Evolutionary conservation across 2,329 filamentous ascomycete genomes (phyloP), one percentile per base, ranked within the genome.

Genomic region (Sporothrix dimorphospora): DNA sequence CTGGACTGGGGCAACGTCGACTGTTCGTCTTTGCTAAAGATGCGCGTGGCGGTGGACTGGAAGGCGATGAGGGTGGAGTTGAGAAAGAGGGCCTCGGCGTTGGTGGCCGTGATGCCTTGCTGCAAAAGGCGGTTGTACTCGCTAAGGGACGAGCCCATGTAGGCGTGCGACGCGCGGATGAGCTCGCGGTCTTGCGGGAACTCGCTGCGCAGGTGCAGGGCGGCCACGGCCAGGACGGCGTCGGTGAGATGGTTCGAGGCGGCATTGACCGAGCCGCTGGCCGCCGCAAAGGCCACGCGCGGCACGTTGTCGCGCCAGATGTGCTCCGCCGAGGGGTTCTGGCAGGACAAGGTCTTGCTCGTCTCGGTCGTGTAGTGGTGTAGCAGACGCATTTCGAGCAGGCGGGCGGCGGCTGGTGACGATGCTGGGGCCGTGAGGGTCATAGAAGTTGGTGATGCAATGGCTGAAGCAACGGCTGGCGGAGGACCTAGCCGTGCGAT

Each of bases 1-100:
- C 38, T 24, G 45, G 47, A 30, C 8, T 19, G n/a, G 21, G 27
- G 30, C 42, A 19, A 16, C 5, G 45, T 7, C 45, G 57, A 7
- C 6, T 70, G 73, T 70, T 89, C 87, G 71, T 89, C 87, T 68
- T 88, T 86, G 72, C 85, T 84, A 74, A 90, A 90, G 72, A 90
- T 85, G 76, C 91, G 82, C 66, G 89, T 85, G 53, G 92, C 84
- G 38, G 89, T 86, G 75, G 91, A 83, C 79, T 94, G 85, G 79
- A 93, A 89, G 77, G 91, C 83, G 78, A 94, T 88, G 76, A 91
- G 82, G 2, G 88, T 84, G 1, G 89, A 84, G 0, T 89, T 91
- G 27, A 90, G 80, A 75, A 91, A 91, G 1, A 91, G 82, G 0
- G 88, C 84, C 77, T 90, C 89, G 9, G 89, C 88, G 72, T 91